These are phyloP conservation scores for Casuarina equisetifolia DNA, from an alignment of 306 rosid species.

Conservation along the genomic window DNA sequence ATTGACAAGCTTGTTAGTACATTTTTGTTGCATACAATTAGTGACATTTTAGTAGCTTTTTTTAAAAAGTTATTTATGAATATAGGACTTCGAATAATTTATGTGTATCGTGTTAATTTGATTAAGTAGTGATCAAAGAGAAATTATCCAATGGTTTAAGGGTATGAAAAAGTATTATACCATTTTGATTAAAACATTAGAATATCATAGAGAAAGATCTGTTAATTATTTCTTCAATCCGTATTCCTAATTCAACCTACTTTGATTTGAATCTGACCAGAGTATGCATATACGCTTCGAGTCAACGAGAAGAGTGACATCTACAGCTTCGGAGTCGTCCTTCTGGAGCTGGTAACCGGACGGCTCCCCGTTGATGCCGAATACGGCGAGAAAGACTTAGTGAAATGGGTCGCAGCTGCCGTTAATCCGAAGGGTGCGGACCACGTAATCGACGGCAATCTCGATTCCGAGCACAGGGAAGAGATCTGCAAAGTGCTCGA, in stretches of 20 bases:
- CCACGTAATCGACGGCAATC: constrained; percentile 50
- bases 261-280: constrained; percentile 38
- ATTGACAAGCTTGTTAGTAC: no score
- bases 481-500: constrained; percentile 52
- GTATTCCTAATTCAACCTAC: background rate
- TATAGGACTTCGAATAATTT: no score
- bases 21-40: no score
- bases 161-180: no score
- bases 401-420: constrained; percentile 56
- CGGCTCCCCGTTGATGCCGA: constrained; percentile 59
- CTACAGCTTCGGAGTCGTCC: constrained; percentile 78
- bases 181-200: no score
- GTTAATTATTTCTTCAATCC: no score
- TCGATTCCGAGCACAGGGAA: constrained; percentile 42
- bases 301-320: constrained; percentile 87
- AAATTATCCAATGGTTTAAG: no score
- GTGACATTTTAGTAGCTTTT: no score
- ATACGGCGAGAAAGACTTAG: constrained; percentile 59
- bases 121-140: no score
- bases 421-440: constrained; percentile 49
- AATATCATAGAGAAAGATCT: no score
- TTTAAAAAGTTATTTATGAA: no score
- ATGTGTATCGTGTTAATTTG: no score
- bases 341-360: constrained; percentile 77
- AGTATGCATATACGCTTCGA: constrained; percentile 70